Evolutionary conservation across 2,329 filamentous ascomycete species (phyloP).

Genomic region (Ceratocystis alfenasii): DNA sequence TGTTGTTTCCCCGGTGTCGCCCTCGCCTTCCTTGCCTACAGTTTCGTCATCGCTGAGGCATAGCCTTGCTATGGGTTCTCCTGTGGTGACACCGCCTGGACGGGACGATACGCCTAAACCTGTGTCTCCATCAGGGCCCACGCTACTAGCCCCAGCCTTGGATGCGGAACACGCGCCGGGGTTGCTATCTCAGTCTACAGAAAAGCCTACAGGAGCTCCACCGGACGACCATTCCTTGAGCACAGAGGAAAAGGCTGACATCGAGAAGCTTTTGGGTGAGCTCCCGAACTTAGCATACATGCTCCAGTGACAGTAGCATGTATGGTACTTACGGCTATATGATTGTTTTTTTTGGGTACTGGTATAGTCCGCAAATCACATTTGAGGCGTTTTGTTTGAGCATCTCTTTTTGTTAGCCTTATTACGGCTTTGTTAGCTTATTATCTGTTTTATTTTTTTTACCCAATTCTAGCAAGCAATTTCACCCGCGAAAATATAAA

Average conservation of each 20-base stretch:
- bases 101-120: background rate
- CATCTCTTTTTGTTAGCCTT: background rate
- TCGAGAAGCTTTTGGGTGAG: background rate
- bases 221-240: background rate
- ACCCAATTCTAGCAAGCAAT: background rate
- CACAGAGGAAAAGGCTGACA: background rate
- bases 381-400: background rate
- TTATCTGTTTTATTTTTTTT: background rate
- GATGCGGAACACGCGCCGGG: background rate
- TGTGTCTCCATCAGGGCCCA: background rate
- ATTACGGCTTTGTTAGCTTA: background rate
- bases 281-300: constrained; percentile 18
- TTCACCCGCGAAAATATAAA: background rate
- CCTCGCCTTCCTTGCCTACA: background rate
- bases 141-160: background rate
- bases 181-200: background rate
- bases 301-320: background rate
- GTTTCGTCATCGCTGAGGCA: constrained; percentile 1
- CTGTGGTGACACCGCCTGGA: background rate
- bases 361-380: background rate
- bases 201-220: background rate
- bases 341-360: background rate
- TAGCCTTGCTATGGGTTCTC: background rate
- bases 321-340: background rate
- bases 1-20: background rate